Percentiles rank a stretch among this genome's conserved stretches.
Evolutionary conservation across 768 basidiomycete genomes (phyloP).

Genomic region (Floccularia luteovirens): DNA sequence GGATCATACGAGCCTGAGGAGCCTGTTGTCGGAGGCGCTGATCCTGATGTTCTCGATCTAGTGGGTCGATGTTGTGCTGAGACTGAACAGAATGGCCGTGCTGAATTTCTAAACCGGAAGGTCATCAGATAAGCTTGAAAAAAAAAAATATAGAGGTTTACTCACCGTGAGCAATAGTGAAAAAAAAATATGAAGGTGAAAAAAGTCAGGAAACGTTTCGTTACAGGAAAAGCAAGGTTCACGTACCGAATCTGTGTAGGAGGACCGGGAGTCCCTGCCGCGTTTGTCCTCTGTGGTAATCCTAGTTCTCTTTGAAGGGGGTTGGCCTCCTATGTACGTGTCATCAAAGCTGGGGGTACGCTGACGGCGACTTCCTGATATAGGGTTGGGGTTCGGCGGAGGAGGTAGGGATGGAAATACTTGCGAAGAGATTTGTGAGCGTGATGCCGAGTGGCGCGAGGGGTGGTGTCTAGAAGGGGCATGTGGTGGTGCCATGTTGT

Average conservation of each 20-base stretch:
- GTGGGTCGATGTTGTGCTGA: not conserved
- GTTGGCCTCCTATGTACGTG: slow-evolving; percentile 28
- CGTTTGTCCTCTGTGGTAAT: slow-evolving; percentile 27
- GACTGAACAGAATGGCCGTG: not conserved
- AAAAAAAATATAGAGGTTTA: not conserved
- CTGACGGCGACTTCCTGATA: slow-evolving; percentile 13
- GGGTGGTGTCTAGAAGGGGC: slow-evolving; percentile 3
- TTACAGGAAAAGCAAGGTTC: not conserved
- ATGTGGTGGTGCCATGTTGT: slow-evolving; percentile 7
- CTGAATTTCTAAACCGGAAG: not conserved
- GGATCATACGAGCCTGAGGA: slow-evolving; percentile 5
- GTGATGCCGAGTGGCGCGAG: slow-evolving; percentile 1
- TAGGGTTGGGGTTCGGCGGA: slow-evolving; percentile 23
- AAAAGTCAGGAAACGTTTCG: not conserved
- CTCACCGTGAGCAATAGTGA: not conserved
- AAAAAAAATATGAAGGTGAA: not conserved
- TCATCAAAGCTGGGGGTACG: slow-evolving; percentile 31
- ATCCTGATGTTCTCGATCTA: slow-evolving; percentile 5
- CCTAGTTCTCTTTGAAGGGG: slow-evolving; percentile 42
- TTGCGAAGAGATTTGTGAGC: slow-evolving; percentile 12
- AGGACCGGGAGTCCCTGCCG: slow-evolving; percentile 14
- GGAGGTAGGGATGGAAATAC: slow-evolving; percentile 32
- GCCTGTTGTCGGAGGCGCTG: slow-evolving; percentile 3
- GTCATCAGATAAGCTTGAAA: not conserved
- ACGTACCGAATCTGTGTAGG: slow-evolving; percentile 3